Evolutionary conservation across 345 rosid genomes (phyloP), one percentile per base, ranked within the genome.

Genomic region (Euphorbia peplus): DNA sequence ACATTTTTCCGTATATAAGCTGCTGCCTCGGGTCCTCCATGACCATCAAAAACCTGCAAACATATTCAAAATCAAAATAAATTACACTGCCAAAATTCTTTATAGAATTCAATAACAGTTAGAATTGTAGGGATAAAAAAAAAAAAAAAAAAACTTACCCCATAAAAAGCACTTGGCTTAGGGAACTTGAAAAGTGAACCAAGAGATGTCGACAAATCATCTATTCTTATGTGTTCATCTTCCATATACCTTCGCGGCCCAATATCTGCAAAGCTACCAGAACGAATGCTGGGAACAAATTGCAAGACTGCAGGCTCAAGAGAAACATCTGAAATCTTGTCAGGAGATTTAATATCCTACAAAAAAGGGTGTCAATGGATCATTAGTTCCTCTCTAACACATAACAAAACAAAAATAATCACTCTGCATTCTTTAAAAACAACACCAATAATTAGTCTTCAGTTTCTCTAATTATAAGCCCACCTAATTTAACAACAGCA

Each of bases 1-100:
- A 71, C 81, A 69, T 88, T 83, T 67, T 80, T 83, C 61, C 78
- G 75, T 5, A 83, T 37, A 74, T 78, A 86, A 6, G 88, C 85
- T n/a, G 90, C 87, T 10, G 93, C 93, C 77, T 84, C 97, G 9
- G 92, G 87, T 66, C 98, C 98, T 56, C 93, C 97, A 75, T 93
- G 98, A 47, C 98, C 98, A 78, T 93, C 97, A 75, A 90, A 93
- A 42, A 93, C 85, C 93, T 86, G 70, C 25, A 62, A 47, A 29
- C 13, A 24, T 7, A 24, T 35, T 8, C 56, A 74, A 59, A 42
- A 50, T 32, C 56, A 30, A 13, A 66, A 64, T 71, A 58, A 72
- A 44, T 54, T 32, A 71, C 7, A 24, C 21, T 14, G 37, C 37
- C 67, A 70, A 25, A 25, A 29, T 53, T 46, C 29, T 29, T 32